Percentiles rank a stretch among this genome's conserved stretches.
Conservation (phyloP, 1,284 basidiomycete genomes). For the Ustilago xerochloae region DNA sequence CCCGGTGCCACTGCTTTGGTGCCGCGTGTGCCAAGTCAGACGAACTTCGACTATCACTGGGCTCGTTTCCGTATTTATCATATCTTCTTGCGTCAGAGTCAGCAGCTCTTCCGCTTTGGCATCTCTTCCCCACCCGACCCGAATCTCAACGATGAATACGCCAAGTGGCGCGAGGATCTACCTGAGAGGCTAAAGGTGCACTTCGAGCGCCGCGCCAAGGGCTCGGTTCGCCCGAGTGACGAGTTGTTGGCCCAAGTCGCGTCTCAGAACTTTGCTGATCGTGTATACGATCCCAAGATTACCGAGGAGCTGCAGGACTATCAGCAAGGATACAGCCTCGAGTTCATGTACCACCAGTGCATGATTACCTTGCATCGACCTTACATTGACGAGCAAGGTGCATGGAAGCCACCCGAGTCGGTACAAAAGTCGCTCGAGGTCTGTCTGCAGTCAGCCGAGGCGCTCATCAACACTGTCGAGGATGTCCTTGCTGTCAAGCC, state of each 20-base stretch:
- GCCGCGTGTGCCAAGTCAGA: slow-evolving; percentile 33
- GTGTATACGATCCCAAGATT: slow-evolving; percentile 39
- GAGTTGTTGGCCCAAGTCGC: slow-evolving; percentile 31
- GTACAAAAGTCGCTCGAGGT: slow-evolving; percentile 54
- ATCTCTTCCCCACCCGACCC: slow-evolving; percentile 46
- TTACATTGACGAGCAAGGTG: slow-evolving; percentile 55
- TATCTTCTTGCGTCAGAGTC: slow-evolving; percentile 50
- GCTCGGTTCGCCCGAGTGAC: slow-evolving; percentile 34
- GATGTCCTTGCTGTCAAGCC: slow-evolving; percentile 42
- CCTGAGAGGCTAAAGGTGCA: slow-evolving; percentile 43
- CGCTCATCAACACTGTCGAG: slow-evolving; percentile 49
- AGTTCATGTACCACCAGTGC: slow-evolving; percentile 54
- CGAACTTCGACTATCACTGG: slow-evolving; percentile 55
- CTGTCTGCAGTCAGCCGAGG: slow-evolving; percentile 50
- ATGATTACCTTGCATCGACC: slow-evolving; percentile 57
- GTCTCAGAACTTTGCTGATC: slow-evolving; percentile 27
- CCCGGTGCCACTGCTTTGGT: slow-evolving; percentile 44
- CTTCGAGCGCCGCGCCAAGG: slow-evolving; percentile 41
- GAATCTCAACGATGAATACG: slow-evolving; percentile 45
- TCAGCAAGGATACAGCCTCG: slow-evolving; percentile 52
- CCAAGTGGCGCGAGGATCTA: slow-evolving; percentile 48
- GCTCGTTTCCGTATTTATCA: slow-evolving; percentile 51
- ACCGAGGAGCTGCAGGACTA: slow-evolving; percentile 46
- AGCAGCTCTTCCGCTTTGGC: slow-evolving; percentile 54
- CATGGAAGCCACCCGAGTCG: slow-evolving; percentile 52